Evolutionary conservation across 495 filamentous ascomycete species (phyloP).

Genomic region (Rhizodiscina lignyota): DNA sequence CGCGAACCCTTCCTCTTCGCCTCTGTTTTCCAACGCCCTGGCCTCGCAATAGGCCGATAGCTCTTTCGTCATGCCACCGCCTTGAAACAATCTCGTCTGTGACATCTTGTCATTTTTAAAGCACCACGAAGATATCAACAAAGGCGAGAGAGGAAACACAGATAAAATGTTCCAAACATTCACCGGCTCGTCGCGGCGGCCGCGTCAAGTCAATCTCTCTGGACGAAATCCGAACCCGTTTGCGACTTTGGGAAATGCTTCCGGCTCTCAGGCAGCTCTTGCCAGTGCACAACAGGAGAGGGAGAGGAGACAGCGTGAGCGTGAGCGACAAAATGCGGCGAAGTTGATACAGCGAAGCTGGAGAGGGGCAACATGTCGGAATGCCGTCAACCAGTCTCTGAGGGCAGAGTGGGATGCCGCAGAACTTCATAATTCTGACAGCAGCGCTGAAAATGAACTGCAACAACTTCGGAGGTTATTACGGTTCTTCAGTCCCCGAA

Average conservation of each 20-base stretch:
- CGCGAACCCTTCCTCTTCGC: too few species aligned
- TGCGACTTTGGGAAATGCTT: conserved; percentile 27
- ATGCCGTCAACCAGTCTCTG: conserved; percentile 35
- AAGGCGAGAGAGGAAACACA: too few species aligned
- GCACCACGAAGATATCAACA: too few species aligned
- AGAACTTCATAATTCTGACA: conserved; percentile 30
- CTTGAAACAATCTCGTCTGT: too few species aligned
- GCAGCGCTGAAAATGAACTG: conserved; percentile 25
- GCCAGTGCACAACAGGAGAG: conserved; percentile 77
- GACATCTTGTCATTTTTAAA: too few species aligned
- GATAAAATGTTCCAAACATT: conserved; percentile 84
- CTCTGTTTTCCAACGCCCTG: too few species aligned
- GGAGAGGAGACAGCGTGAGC: conserved; percentile 59
- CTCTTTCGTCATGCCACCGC: too few species aligned
- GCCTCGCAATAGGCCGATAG: too few species aligned
- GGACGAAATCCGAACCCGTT: conserved; percentile 69
- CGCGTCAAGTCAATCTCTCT: conserved; percentile 85
- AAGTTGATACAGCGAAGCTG: conserved; percentile 65
- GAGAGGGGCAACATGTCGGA: conserved; percentile 59
- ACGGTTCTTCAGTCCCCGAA: conserved; percentile 17
- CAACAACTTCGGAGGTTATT: conserved; percentile 16
- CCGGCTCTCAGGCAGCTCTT: conserved; percentile 58
- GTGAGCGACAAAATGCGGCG: conserved; percentile 58
- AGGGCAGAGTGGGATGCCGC: conserved; percentile 50
- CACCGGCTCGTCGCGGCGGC: conserved; percentile 68